These are phyloP conservation scores for Liquidambar formosana DNA, from an alignment of 164 flowering plant genomes.

Conservation along the genomic window DNA sequence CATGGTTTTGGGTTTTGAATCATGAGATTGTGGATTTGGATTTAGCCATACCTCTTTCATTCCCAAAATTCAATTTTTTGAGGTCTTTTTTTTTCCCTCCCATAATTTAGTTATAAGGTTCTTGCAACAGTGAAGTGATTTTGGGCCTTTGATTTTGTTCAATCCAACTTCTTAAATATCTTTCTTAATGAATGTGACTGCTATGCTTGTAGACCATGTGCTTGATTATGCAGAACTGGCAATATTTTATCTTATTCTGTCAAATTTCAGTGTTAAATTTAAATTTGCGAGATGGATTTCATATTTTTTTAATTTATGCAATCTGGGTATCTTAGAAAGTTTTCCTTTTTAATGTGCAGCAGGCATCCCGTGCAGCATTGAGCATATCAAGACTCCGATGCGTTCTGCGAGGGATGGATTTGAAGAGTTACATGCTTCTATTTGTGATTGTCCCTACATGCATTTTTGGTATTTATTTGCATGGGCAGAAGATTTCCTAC, in stretches of 20 bases:
- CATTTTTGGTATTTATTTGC: conserved; percentile 54
- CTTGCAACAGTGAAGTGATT: not conserved
- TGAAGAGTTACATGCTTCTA: conserved; percentile 49
- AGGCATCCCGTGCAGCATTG: conserved; percentile 40
- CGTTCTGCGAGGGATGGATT: conserved; percentile 61
- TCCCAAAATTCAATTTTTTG: too few species aligned
- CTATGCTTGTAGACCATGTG: not conserved
- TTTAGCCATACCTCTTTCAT: not conserved
- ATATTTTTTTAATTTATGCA: not conserved
- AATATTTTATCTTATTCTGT: not conserved
- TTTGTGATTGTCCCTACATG: conserved; percentile 54
- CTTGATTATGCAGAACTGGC: not conserved
- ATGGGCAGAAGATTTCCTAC: conserved; percentile 78
- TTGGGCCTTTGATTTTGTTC: not conserved
- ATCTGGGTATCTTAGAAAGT: not conserved
- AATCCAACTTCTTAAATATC: not conserved
- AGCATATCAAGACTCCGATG: conserved; percentile 66
- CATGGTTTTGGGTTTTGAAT: not conserved
- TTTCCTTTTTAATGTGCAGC: conserved; percentile 28
- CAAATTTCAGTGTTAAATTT: not conserved
- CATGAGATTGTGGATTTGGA: not conserved
- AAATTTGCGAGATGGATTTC: not conserved
- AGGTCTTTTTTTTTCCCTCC: too few species aligned
- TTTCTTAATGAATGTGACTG: too few species aligned
- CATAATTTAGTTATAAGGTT: not conserved